phyloP scores from a whole-genome alignment of 148 eudicot species.

The Polygonum maritimum region DNA sequence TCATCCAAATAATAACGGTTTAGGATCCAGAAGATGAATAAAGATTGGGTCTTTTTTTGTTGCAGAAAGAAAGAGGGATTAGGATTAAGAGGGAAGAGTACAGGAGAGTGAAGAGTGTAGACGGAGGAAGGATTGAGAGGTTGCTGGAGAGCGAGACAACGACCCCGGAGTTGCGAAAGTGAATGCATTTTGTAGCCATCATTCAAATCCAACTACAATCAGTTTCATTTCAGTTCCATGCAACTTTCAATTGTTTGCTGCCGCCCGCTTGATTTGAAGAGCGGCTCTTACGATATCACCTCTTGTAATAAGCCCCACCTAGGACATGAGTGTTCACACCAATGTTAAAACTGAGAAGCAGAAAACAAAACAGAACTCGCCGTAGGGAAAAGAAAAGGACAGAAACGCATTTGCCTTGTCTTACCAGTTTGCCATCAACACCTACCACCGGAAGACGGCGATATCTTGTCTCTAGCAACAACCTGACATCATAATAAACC shows the following conservation, averaged over 20 bases:
- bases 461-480: constrained; percentile 70
- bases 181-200: not conserved
- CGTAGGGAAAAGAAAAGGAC: not conserved
- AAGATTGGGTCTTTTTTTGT: too few species aligned
- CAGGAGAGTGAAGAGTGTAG: too few species aligned
- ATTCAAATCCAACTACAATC: not conserved
- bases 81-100: too few species aligned
- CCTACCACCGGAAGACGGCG: constrained; percentile 85
- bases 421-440: constrained; percentile 52
- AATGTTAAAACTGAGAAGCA: not conserved
- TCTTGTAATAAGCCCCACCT: constrained; percentile 94
- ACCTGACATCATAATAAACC: constrained; percentile 23
- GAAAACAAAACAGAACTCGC: not conserved
- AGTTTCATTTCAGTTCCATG: too few species aligned
- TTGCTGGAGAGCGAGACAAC: too few species aligned
- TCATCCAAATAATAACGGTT: too few species aligned
- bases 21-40: too few species aligned
- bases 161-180: too few species aligned
- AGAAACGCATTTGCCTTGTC: not conserved
- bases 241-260: not conserved
- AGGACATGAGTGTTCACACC: not conserved
- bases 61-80: too few species aligned
- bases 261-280: constrained; percentile 55
- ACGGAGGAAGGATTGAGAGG: too few species aligned
- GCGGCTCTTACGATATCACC: constrained; percentile 91